A percentile compares a stretch with the other conserved stretches of the same genome.
Conservation (phyloP, 2,329 filamentous ascomycete genomes). For the Curvularia verruculosa region DNA sequence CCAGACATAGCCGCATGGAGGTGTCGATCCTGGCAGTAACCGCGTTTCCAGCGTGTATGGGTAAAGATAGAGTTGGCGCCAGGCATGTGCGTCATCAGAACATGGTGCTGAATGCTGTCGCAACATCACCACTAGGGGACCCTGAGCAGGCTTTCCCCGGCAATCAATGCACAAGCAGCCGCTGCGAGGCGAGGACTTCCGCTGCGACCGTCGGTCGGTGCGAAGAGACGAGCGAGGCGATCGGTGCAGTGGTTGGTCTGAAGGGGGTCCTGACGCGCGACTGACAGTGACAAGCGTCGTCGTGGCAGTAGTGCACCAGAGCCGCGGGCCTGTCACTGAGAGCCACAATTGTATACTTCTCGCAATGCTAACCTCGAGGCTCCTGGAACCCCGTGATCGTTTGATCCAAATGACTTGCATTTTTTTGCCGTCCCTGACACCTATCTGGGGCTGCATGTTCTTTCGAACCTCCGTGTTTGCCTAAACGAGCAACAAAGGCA, state of each 20-base stretch:
- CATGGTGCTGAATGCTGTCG: conserved; percentile 15
- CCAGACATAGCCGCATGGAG: conserved; percentile 43
- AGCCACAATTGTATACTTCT: conserved; percentile 35
- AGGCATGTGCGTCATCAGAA: conserved; percentile 14
- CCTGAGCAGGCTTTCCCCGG: conserved; percentile 28
- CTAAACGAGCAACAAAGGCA: conserved; percentile 13
- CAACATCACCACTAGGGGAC: conserved; percentile 13
- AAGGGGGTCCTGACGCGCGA: conserved; percentile 36
- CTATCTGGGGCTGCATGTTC: conserved; percentile 1
- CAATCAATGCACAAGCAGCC: conserved; percentile 16
- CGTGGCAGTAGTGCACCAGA: conserved; percentile 28
- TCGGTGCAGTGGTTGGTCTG: conserved; percentile 29
- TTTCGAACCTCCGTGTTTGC: conserved; percentile 13
- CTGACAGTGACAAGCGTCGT: conserved; percentile 42
- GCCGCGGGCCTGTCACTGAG: conserved; percentile 40
- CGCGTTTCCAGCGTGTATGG: conserved; percentile 16
- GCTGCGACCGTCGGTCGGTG: conserved; percentile 23
- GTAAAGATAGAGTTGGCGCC: conserved; percentile 19
- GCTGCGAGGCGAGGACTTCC: conserved; percentile 21
- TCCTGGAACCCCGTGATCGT: conserved; percentile 17
- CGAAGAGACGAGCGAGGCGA: conserved; percentile 24
- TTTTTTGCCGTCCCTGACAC: background rate
- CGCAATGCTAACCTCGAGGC: conserved; percentile 28
- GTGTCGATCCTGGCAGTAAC: conserved; percentile 41
- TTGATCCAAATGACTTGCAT: conserved; percentile 1